phyloP scores from a whole-genome alignment of 2,329 filamentous ascomycete genomes.

The Cordyceps militaris region DNA sequence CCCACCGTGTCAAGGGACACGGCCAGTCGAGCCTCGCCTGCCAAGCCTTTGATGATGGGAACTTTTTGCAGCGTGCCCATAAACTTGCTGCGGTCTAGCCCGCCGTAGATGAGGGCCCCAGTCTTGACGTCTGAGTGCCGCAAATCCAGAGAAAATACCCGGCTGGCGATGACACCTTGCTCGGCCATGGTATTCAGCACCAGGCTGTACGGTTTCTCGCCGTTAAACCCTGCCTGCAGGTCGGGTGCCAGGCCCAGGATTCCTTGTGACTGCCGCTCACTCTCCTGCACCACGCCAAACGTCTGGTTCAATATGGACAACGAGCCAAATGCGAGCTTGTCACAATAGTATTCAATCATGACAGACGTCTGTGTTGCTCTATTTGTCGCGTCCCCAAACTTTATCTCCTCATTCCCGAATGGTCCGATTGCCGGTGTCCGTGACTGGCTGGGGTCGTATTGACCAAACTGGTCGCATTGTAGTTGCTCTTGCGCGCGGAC shows the following conservation, averaged over 20 bases:
- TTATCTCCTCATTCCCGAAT: slow-evolving; percentile 30
- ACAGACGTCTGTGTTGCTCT: slow-evolving; percentile 29
- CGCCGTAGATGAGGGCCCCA: slow-evolving; percentile 47
- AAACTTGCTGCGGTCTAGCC: slow-evolving; percentile 46
- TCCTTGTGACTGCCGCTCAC: slow-evolving; percentile 42
- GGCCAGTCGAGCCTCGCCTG: slow-evolving; percentile 32
- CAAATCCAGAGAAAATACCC: slow-evolving; percentile 45
- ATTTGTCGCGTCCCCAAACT: slow-evolving; percentile 34
- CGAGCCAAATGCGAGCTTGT: slow-evolving; percentile 41
- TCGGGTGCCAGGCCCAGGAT: slow-evolving; percentile 45
- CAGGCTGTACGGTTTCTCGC: slow-evolving; percentile 40
- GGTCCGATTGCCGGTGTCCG: slow-evolving; percentile 31
- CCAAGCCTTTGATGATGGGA: slow-evolving; percentile 33
- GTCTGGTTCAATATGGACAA: slow-evolving; percentile 37
- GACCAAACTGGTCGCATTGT: slow-evolving; percentile 35
- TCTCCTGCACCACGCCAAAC: slow-evolving; percentile 41
- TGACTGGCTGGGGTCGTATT: slow-evolving; percentile 38
- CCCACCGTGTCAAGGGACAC: slow-evolving; percentile 27
- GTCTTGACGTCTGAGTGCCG: slow-evolving; percentile 35
- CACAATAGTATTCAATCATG: slow-evolving; percentile 38
- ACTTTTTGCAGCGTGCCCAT: slow-evolving; percentile 37
- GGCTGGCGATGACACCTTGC: slow-evolving; percentile 41
- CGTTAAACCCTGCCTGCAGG: slow-evolving; percentile 30
- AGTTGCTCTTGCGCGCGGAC: slow-evolving; percentile 28
- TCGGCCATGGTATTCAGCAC: slow-evolving; percentile 43